These are phyloP conservation scores for Haplosporangium gracile DNA, from an alignment of 192 early-diverging fungal species.

Conservation along the genomic window DNA sequence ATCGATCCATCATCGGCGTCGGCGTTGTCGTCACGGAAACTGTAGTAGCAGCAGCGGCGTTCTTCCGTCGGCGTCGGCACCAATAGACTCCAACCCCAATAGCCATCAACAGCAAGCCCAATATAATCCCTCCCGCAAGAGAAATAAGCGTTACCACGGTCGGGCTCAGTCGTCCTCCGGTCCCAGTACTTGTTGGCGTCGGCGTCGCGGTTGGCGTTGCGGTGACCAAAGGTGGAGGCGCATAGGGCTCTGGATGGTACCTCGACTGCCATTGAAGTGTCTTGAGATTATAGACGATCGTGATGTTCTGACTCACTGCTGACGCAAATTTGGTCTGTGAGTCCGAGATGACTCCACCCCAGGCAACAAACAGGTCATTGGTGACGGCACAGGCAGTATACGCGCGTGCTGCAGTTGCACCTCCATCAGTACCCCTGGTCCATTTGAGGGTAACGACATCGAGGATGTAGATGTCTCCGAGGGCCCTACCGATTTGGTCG, in stretches of 20 bases:
- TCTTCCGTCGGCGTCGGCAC: background rate
- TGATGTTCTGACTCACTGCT: conserved; percentile 2
- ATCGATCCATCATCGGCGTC: too few species aligned
- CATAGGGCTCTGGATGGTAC: background rate
- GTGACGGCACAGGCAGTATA: conserved; percentile 7
- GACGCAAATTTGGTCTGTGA: background rate
- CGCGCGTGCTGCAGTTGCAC: background rate
- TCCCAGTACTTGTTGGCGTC: too few species aligned
- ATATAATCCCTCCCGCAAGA: background rate
- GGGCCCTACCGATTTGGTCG: background rate
- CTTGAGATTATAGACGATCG: conserved; percentile 28
- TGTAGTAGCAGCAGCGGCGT: too few species aligned
- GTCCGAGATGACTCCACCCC: background rate
- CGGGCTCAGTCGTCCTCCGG: too few species aligned
- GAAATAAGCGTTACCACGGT: background rate
- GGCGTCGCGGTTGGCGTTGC: background rate
- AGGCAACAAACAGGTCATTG: conserved; percentile 18
- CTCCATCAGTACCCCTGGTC: conserved; percentile 11
- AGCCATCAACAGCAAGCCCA: background rate
- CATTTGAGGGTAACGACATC: conserved; percentile 17
- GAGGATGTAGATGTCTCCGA: conserved; percentile 18
- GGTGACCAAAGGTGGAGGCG: background rate
- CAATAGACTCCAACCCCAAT: background rate
- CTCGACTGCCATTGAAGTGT: background rate
- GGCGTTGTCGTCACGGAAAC: too few species aligned